Evolutionary conservation across 495 filamentous ascomycete species (phyloP), one percentile per base, ranked within the genome.

Genomic region (Chaetomium fimeti): DNA sequence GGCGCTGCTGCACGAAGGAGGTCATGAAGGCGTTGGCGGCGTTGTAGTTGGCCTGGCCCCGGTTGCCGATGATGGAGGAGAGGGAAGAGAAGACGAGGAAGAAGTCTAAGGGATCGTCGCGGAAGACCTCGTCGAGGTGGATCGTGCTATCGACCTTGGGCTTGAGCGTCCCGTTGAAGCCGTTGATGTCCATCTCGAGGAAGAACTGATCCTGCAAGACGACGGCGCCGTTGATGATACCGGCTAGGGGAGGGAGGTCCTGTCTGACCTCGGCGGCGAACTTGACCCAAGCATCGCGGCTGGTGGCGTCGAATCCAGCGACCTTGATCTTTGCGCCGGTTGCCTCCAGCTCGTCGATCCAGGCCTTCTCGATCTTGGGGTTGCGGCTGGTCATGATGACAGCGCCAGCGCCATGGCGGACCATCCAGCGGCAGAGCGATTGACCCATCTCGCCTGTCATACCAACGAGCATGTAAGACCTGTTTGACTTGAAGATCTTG

Each of bases 1-100:
- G 68, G 36, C 69, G 68, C 61, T 68, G 72, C 2, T 20, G 6
- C 22, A 61, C 73, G 25, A 84, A 74, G 1, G 76, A 74, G 27
- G 80, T 82, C 16, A 86, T 75, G 69, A 83, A 88, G 15, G 80
- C 78, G 67, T 87, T 88, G 22, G 81, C 84, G 3, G 84, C 82
- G 11, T 80, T 77, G 66, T 89, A 89, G 16, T 80, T 81, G 25
- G 80, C 75, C 72, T 89, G 87, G 0, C 82, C 81, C 24, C 73
- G 64, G 40, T 75, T 81, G 5, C 87, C 87, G 28, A 84, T 69
- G 5, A 83, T 69, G 49, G 70, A 32, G 9, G 42, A 47, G 78
- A 53, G 77, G n/a, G 70, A 72, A 5, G 70, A 72, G 28, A 87
- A 73, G 52, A 79, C 74, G 51, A 87, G 69, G 68, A 89, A 88